Conservation (phyloP, 768 basidiomycete genomes). For the Suillus sp. region DNA sequence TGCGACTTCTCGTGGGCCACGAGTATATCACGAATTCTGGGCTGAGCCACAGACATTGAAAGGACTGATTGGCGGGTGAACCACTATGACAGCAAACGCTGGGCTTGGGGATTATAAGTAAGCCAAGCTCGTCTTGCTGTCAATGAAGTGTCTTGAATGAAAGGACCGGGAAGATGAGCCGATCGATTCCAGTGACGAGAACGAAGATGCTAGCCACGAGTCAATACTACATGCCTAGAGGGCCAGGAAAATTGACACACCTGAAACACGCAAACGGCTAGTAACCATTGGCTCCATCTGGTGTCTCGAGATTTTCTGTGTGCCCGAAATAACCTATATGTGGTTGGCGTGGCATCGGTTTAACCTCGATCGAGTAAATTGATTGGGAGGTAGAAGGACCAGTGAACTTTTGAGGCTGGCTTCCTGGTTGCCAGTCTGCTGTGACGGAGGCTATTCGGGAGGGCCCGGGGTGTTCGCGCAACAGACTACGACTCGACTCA, state of each 20-base stretch:
- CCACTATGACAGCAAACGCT: not conserved
- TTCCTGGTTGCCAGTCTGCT: not conserved
- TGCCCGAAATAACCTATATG: not conserved
- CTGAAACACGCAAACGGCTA: not conserved
- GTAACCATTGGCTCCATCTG: not conserved
- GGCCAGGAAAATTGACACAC: not conserved
- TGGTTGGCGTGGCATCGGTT: not conserved
- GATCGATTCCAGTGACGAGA: not conserved
- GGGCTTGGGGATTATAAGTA: not conserved
- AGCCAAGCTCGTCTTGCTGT: not conserved
- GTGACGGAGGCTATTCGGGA: too few species aligned
- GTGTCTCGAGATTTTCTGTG: not conserved
- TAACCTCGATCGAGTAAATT: not conserved
- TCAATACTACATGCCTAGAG: not conserved
- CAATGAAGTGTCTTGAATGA: not conserved
- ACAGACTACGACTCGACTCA: too few species aligned
- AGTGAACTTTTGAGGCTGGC: not conserved
- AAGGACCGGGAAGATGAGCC: not conserved
- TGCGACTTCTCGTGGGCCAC: not conserved
- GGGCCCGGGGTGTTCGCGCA: too few species aligned
- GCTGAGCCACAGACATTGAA: not conserved
- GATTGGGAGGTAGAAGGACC: not conserved
- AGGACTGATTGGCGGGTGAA: not conserved
- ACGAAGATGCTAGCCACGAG: not conserved
- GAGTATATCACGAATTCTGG: not conserved